A percentile compares a stretch with the other conserved stretches of the same genome.
phyloP scores from a whole-genome alignment of 2,329 filamentous ascomycete genomes.

The Colletotrichum tropicale region DNA sequence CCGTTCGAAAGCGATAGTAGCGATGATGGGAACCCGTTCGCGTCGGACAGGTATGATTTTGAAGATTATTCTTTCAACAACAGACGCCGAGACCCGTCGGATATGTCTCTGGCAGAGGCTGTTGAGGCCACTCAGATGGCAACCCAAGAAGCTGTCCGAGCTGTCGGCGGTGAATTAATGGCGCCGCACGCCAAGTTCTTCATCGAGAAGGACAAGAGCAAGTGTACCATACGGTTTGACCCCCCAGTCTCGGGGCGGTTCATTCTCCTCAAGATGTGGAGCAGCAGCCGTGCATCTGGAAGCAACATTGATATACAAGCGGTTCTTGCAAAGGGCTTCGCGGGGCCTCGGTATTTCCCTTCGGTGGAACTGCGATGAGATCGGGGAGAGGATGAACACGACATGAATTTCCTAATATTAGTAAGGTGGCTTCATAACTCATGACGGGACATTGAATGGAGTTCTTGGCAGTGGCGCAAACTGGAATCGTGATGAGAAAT shows the following conservation, averaged over 20 bases:
- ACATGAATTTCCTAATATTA: neutral
- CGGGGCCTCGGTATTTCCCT: conserved; percentile 85
- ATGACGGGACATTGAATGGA: neutral
- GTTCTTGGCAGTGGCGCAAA: neutral
- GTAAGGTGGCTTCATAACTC: neutral
- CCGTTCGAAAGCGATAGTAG: conserved; percentile 58
- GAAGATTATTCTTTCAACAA: conserved; percentile 28
- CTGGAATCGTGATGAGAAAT: neutral
- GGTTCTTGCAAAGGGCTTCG: conserved; percentile 82
- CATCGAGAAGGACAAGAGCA: conserved; percentile 81
- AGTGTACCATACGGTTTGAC: conserved; percentile 85
- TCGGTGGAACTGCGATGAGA: conserved; percentile 63
- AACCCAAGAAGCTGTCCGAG: conserved; percentile 61
- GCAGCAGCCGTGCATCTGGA: conserved; percentile 66
- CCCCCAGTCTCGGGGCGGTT: conserved; percentile 82
- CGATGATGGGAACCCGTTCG: conserved; percentile 33
- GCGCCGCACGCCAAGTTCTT: conserved; percentile 81
- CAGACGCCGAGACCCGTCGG: conserved; percentile 23
- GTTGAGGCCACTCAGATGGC: conserved; percentile 55
- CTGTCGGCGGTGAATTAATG: conserved; percentile 65
- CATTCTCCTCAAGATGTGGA: conserved; percentile 91
- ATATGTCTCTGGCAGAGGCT: conserved; percentile 40
- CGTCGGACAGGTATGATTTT: conserved; percentile 35
- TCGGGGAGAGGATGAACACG: neutral
- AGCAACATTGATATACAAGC: conserved; percentile 90